Percentiles rank a stretch among this genome's conserved stretches.
Conservation (phyloP, 2,329 filamentous ascomycete genomes). For the Colletotrichum sp. region DNA sequence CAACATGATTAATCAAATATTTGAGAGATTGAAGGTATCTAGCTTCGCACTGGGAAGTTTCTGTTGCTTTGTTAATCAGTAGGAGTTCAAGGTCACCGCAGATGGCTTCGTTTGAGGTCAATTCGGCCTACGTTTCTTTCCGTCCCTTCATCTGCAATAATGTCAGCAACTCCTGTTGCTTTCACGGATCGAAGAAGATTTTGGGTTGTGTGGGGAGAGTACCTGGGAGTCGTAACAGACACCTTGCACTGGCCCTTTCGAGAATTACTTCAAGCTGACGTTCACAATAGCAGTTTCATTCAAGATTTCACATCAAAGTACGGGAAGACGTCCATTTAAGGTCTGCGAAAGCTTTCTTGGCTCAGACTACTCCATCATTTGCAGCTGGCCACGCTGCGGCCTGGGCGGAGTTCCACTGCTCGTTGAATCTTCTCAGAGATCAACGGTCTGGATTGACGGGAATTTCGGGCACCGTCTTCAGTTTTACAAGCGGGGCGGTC, state of each 20-base stretch:
- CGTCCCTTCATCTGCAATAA: background rate
- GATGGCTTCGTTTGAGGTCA: background rate
- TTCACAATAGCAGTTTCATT: background rate
- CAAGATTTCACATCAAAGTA: background rate
- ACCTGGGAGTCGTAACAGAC: background rate
- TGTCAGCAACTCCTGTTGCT: background rate
- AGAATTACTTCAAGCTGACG: background rate
- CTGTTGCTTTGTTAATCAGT: background rate
- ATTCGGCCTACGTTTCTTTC: background rate
- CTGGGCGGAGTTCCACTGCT: background rate
- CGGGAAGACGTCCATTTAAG: background rate
- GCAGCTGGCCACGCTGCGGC: background rate
- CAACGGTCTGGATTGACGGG: background rate
- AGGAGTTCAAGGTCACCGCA: background rate
- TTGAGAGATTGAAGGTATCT: background rate
- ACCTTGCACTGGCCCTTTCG: background rate
- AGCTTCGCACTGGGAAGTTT: background rate
- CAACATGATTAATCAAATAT: background rate
- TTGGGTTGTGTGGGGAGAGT: background rate
- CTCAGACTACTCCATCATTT: background rate
- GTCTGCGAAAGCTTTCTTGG: background rate
- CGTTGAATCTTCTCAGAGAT: background rate
- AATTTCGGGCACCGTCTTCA: background rate
- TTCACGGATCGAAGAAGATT: background rate
- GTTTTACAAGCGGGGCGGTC: background rate